Percentiles rank a stretch among this genome's conserved stretches.
Evolutionary conservation across 768 basidiomycete species (phyloP).

Genomic region (Lentinula boryana): DNA sequence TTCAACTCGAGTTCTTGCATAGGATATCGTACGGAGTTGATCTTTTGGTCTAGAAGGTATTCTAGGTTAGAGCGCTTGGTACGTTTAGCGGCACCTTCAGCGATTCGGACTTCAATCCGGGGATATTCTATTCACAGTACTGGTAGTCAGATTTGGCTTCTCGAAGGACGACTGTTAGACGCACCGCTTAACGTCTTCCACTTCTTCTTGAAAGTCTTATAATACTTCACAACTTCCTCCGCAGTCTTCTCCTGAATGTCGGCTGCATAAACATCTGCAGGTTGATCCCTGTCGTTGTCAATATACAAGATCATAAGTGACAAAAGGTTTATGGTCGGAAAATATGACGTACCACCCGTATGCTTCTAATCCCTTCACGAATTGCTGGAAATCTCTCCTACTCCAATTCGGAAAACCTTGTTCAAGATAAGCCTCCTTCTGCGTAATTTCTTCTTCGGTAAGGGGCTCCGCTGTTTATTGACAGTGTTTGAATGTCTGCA

Average conservation of each 20-base stretch:
- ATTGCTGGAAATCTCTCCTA: constrained; percentile 89
- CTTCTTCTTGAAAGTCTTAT: constrained; percentile 81
- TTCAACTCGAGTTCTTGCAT: constrained; percentile 97
- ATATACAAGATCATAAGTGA: neutral
- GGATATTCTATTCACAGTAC: constrained; percentile 52
- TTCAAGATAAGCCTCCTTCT: constrained; percentile 72
- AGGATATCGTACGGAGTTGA: constrained; percentile 77
- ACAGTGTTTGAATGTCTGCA: neutral
- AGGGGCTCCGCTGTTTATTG: constrained; percentile 68
- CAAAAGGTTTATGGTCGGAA: neutral
- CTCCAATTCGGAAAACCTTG: constrained; percentile 91
- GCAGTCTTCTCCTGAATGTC: constrained; percentile 83
- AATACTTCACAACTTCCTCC: constrained; percentile 74
- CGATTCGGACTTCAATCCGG: constrained; percentile 76
- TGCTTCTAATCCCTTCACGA: constrained; percentile 70
- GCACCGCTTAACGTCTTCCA: constrained; percentile 79
- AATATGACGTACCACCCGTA: constrained; percentile 65
- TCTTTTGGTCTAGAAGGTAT: constrained; percentile 74
- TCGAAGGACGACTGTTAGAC: constrained; percentile 13
- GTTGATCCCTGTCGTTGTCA: constrained; percentile 44
- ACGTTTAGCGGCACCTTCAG: constrained; percentile 86
- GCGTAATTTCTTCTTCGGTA: constrained; percentile 78
- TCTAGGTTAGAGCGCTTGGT: constrained; percentile 80
- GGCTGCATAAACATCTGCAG: constrained; percentile 61
- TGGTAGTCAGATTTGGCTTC: neutral